Evolutionary conservation across 2,329 filamentous ascomycete species (phyloP), one percentile per base, ranked within the genome.

Genomic region (Arachnomyces sp.): DNA sequence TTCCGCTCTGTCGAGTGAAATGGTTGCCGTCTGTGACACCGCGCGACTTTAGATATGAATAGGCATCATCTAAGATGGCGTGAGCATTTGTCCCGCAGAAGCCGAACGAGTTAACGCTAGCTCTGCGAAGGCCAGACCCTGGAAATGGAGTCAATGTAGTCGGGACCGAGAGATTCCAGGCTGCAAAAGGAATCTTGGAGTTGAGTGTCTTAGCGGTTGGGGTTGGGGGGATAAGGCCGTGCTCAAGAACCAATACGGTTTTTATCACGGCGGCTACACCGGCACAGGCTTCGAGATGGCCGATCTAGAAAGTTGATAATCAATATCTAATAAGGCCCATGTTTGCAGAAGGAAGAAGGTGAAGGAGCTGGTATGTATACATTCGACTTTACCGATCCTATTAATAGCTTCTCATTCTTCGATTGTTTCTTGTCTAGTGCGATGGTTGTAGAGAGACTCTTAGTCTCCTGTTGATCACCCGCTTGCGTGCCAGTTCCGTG

Each of bases 401-500:
- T 34, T 12, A 28, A 36, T n/a, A 43, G 28, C 5, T 7, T 17
- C 7, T 15, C 31, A 8, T 34, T 15, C 7, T 7, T 15, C 8
- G 7, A 12, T 8, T 34, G 18, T 9, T 31, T 16, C 20, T 72
- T 68, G 2, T 67, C 69, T n/a, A n/a, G n/a, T n/a, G 7, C 14
- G 15, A 15, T 25, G 40, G 16, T 15, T 38, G 14, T n/a, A 31
- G 17, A 48, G 48, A 37, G 59, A 56, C 1, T 49, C 49, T 4
- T 42, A 1, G 49, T 41, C 38, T 59, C 57, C 9, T 38, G 18
- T 1, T 51, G 58, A 38, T 63, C 60, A 4, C 60, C 59, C 1
- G 49, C 53, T 18, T 53, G 48, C 1, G 59, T 63, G 12, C 59
- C 59, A 2, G 69, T 71, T 15, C 66, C 67, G 43, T 71, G 68